Base-by-base conservation (phyloP, 371 early-diverging fungal genomes). In the Mucor saturninus region DNA sequence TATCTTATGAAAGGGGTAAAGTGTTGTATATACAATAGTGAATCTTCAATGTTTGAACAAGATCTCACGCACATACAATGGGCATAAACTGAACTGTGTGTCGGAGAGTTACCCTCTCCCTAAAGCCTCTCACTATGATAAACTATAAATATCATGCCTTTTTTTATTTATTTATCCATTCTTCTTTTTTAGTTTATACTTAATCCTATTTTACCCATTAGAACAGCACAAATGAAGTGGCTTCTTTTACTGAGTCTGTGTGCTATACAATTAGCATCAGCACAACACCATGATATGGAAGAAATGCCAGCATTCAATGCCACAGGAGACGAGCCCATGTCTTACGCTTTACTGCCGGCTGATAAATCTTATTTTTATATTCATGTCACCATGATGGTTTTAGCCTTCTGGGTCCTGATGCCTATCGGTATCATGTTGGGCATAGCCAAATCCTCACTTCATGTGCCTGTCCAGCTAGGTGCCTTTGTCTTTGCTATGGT, bases 381-480 rank as follows among this genome's bases (percentile, higher is more conserved):
- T 40, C 82, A 81, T 48, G 75, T 81, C 11, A 43, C 54, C 28
- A 73, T 81, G 56, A 81, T 81, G 82, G 69, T 76, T 2, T 38
- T 77, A 50, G 77, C 77, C 13, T 81, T 81, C 56, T 78, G 77
- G 82, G 61, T 81, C 26, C 30, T 81, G 8, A 76, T 81, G 75
- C 82, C 82, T 13, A 71, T 81, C 31, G 81, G 81, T 40, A 62
- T 81, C 29, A 79, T 79, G 73, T 65, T 81, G 46, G 82, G 82
- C 49, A 81, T 81, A 61, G 79, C 77, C 35, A 75, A 75, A 10
- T 81, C 82, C 5, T 75, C 79, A 8, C 65, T 81, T 9, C 82
- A 81, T 40, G 68, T 78, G 0, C 82, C 82, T 13, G 67, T 69
- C 10, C 82, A 81, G 53, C 61, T 81, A 26, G 21, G 71, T 1